Evolutionary conservation across 208 protist species (phyloP).

Genomic region (Leishmania major): DNA sequence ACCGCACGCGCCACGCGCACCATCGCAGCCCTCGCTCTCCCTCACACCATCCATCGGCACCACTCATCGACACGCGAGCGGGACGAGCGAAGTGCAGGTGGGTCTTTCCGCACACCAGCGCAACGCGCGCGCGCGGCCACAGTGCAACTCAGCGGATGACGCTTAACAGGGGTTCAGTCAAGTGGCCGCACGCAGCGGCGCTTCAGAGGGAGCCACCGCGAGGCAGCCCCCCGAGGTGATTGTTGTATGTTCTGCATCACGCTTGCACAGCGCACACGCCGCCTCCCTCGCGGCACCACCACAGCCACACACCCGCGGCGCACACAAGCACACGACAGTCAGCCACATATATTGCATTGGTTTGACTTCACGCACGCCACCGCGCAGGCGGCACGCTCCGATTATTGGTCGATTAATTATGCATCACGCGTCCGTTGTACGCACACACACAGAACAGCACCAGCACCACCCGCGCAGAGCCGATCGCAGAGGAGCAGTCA

Average conservation of each 20-base stretch:
- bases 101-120: constrained; percentile 19
- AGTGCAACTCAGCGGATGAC: constrained; percentile 42
- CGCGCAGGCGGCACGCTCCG: constrained; percentile 5
- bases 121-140: not conserved
- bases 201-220: constrained; percentile 25
- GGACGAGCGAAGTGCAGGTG: constrained; percentile 56
- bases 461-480: not conserved
- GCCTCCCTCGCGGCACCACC: not conserved
- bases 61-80: constrained; percentile 29
- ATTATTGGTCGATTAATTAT: constrained; percentile 21
- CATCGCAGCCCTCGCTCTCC: constrained; percentile 16
- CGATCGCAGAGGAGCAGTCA: not conserved
- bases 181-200: constrained; percentile 15
- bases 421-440: constrained; percentile 10
- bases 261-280: constrained; percentile 20
- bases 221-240: constrained; percentile 25
- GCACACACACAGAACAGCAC: not conserved
- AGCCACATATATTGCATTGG: constrained; percentile 15
- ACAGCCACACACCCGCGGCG: not conserved
- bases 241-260: constrained; percentile 44
- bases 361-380: constrained; percentile 17
- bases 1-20: not conserved
- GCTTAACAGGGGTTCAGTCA: constrained; percentile 43
- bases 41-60: constrained; percentile 40
- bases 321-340: not conserved